phyloP scores from a whole-genome alignment of 352 stramenopile genomes.

The Globisporangium polare region DNA sequence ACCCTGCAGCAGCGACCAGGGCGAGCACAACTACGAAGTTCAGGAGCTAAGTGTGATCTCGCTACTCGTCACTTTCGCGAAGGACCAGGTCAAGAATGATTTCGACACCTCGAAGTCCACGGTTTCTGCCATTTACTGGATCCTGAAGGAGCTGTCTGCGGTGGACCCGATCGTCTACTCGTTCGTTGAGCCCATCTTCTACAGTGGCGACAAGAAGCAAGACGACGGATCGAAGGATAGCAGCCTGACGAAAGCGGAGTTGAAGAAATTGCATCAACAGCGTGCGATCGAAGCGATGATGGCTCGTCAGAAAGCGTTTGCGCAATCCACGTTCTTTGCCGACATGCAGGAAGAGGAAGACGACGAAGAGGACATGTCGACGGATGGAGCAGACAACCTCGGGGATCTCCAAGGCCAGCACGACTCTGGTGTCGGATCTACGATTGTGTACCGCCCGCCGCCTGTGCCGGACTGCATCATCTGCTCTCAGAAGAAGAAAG shows the following conservation, averaged over 20 bases:
- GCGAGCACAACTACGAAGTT: constrained; percentile 44
- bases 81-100: constrained; percentile 71
- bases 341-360: constrained; percentile 71
- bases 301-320: constrained; percentile 72
- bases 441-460: constrained; percentile 63
- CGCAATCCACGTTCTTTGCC: constrained; percentile 58
- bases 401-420: background rate
- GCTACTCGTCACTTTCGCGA: constrained; percentile 50
- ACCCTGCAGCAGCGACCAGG: constrained; percentile 42
- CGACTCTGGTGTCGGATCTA: constrained; percentile 13
- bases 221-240: constrained; percentile 47
- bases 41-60: constrained; percentile 61
- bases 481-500: constrained; percentile 80
- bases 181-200: constrained; percentile 59
- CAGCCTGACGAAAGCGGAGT: constrained; percentile 60
- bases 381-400: constrained; percentile 14
- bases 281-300: constrained; percentile 83
- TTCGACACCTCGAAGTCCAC: constrained; percentile 78
- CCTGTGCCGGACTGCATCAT: constrained; percentile 80
- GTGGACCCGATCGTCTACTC: constrained; percentile 45
- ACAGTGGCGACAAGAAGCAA: constrained; percentile 60
- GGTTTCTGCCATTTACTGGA: constrained; percentile 78
- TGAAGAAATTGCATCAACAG: constrained; percentile 79
- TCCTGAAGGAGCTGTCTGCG: constrained; percentile 57
- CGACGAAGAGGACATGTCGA: constrained; percentile 37